Evolutionary conservation across 257 asterid species (phyloP), one percentile per base, ranked within the genome.

Genomic region (Nicotiana noctiflora): DNA sequence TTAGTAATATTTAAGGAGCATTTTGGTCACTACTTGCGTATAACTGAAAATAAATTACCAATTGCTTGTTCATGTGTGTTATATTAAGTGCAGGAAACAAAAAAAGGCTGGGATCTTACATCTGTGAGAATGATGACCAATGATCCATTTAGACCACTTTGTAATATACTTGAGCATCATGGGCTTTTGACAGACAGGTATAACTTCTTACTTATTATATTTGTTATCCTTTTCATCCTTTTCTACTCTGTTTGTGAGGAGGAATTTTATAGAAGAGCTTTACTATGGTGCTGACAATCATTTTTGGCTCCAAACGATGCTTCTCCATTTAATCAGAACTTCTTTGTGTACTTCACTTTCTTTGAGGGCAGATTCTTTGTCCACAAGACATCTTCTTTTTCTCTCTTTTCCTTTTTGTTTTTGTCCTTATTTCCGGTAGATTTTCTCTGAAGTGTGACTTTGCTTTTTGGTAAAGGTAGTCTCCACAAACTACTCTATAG

Each of bases 111-210:
- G 66, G 77, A 80, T 68, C 76, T 86, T 60, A 82, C 79, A 81
- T 81, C 81, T 63, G 62, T 79, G 44, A 85, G 65, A 76, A 78
- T 81, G 87, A 86, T 88, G n/a, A 27, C 70, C 49, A 79, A 74
- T 77, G 92, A 94, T 76, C 90, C 99, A 4, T 91, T 94, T 81
- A 83, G 84, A 83, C 93, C 99, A 82, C 97, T 96, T 83, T 79
- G 81, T 72, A 77, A n/a, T 34, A 79, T 90, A 80, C 93, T 96
- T 51, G 88, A 91, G 87, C 83, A 23, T 66, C 87, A 76, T 40
- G 90, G 89, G 79, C 92, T 96, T 88, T 86, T 91, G 85, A 93
- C 97, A 14, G 86, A 86, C 78, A 89, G 98, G 99, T 96, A 0
- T 46, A 49, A 63, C 77, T 27, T 64, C 27, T 27, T 37, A 25